A percentile compares a stretch with the other conserved stretches of the same genome.
These are phyloP conservation scores for Blastobotrys niveus DNA, from an alignment of 1,139 yeast genomes.

Conservation along the genomic window DNA sequence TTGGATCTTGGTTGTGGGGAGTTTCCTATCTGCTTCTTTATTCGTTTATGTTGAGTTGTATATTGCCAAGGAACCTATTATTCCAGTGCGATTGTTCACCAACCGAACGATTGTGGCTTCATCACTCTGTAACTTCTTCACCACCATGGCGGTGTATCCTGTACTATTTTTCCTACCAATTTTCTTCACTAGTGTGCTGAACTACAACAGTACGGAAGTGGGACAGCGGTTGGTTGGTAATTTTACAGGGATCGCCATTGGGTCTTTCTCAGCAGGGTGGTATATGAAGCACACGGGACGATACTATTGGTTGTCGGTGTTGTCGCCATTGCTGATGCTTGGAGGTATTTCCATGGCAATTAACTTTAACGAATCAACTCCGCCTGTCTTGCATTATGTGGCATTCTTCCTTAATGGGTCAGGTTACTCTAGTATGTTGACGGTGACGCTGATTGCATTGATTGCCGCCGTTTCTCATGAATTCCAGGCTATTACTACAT, in stretches of 20 bases:
- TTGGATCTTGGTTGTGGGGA: conserved; percentile 25
- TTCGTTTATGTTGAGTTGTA: conserved; percentile 47
- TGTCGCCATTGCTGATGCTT: conserved; percentile 43
- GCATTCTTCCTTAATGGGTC: conserved; percentile 45
- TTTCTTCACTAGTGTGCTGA: conserved; percentile 52
- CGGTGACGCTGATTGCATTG: conserved; percentile 61
- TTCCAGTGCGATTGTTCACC: conserved; percentile 52
- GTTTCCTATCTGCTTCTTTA: conserved; percentile 31
- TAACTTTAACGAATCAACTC: conserved; percentile 16
- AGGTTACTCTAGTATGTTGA: conserved; percentile 56
- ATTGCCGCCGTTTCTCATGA: conserved; percentile 58
- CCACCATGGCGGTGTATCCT: conserved; percentile 51
- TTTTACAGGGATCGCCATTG: conserved; percentile 62
- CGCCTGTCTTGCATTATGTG: conserved; percentile 28
- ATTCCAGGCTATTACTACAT: conserved; percentile 67
- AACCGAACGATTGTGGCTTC: conserved; percentile 59
- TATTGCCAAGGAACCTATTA: conserved; percentile 59
- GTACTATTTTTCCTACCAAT: conserved; percentile 60
- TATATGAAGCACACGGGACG: conserved; percentile 67
- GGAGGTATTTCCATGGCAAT: conserved; percentile 41
- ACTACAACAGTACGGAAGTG: conserved; percentile 50
- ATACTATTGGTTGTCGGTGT: conserved; percentile 48
- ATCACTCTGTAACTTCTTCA: conserved; percentile 62
- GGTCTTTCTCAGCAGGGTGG: conserved; percentile 63
- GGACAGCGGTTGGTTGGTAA: conserved; percentile 62